Evolutionary conservation across 805 yeast species (phyloP), one percentile per base, ranked within the genome.

Genomic region (Candida stauntonica): DNA sequence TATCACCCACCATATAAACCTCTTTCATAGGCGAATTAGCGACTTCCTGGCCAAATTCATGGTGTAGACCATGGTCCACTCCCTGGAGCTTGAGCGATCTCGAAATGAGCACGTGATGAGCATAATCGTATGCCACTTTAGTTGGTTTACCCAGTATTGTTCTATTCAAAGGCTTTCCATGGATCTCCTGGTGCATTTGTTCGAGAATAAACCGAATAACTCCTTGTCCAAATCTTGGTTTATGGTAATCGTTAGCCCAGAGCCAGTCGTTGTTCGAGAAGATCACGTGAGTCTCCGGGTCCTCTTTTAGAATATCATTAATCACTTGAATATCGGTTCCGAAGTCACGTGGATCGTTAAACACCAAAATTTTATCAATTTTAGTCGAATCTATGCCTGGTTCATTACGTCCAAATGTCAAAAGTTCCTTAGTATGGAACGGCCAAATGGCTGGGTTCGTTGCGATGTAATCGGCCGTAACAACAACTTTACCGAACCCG

Each of bases 1-100:
- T 93, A 62, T 93, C 99, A 20, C 99, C 99, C 26, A 93, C 86
- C 99, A 93, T 93, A 63, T 72, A 89, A 2, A 93, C 82, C n/a
- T 72, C 61, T 26, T 67, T 64, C 50, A 83, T 68, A n/a, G 75
- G 78, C 0, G 72, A 51, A 3, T 44, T 15, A 0, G 8, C 23
- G 1, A 55, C 44, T 16, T 42, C 45, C 21, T 51, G 39, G 11
- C 61, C 62, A 7, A 56, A 46, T 26, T 36, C 44, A 29, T 27
- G 44, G 26, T 26, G 17, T 18, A 20, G 11, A 30, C 23, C 31
- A 18, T 20, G 26, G 16, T 30, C 16, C 18, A 20, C 3, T 8
- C 39, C 20, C 17, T 36, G 16, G 50, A 71, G 46, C 70, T 73
- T 24, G 17, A 40, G 29, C 2, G 57, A 41, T 16, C 55, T 47